These are phyloP conservation scores for Colletotrichum sp. DNA, from an alignment of 2,329 filamentous ascomycete species.

Conservation along the genomic window DNA sequence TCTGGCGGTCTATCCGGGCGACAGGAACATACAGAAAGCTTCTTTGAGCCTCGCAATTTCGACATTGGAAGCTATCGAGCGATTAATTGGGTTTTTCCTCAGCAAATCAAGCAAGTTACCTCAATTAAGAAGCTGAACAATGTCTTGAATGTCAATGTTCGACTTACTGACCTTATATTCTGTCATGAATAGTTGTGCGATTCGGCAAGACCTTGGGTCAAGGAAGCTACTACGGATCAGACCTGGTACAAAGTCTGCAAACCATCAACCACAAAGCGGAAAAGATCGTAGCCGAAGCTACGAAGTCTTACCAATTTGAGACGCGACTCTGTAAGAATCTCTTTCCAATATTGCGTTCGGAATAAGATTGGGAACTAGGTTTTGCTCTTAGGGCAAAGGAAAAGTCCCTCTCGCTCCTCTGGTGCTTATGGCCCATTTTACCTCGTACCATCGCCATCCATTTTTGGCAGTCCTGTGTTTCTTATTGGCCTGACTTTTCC, in stretches of 20 bases:
- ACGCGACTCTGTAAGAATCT: not conserved
- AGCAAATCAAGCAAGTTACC: not conserved
- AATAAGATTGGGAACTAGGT: fast-evolving
- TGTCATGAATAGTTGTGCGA: not conserved
- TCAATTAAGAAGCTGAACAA: not conserved
- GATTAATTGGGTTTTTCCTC: not conserved
- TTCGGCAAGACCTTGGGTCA: not conserved
- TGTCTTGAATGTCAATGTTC: not conserved
- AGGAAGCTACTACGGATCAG: not conserved
- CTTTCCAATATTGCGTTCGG: not conserved
- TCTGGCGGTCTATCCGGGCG: not conserved
- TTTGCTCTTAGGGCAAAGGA: not conserved
- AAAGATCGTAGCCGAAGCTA: not conserved
- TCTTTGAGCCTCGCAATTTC: not conserved
- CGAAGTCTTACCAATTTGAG: not conserved
- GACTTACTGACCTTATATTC: not conserved
- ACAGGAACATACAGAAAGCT: not conserved
- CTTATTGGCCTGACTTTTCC: too few relatives aligned
- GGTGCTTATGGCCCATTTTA: too few relatives aligned
- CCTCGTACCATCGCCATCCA: too few relatives aligned
- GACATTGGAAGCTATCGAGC: not conserved
- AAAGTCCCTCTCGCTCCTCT: not conserved
- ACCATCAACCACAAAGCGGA: not conserved
- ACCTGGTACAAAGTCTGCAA: not conserved
- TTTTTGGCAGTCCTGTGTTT: too few relatives aligned